phyloP scores from a whole-genome alignment of 2,329 filamentous ascomycete genomes.

The Botrytis porri region DNA sequence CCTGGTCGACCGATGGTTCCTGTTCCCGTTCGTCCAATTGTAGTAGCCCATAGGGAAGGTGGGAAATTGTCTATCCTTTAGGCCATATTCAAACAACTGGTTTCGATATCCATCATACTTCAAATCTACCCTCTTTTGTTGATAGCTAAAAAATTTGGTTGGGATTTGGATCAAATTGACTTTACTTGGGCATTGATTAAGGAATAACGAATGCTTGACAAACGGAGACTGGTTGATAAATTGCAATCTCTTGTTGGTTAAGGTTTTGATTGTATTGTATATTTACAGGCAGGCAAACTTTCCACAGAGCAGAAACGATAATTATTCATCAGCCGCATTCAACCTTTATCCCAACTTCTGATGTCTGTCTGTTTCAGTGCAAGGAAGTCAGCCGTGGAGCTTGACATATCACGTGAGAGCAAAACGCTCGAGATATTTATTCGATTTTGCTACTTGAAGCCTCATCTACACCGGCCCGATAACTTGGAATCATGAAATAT shows the following conservation, averaged over 20 bases:
- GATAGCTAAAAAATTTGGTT: not conserved
- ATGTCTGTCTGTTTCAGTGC: not conserved
- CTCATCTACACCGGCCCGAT: not conserved
- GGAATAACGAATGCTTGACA: not conserved
- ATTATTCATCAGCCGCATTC: not conserved
- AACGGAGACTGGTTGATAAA: not conserved
- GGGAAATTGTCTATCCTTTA: not conserved
- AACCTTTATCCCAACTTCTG: not conserved
- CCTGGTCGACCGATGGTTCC: not conserved
- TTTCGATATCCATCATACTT: not conserved
- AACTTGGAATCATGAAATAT: not conserved
- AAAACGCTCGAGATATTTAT: not conserved
- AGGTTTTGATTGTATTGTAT: not conserved
- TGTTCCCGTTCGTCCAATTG: not conserved
- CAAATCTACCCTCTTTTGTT: not conserved
- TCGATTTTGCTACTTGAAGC: not conserved
- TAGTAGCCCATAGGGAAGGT: not conserved
- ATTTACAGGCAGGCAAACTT: not conserved
- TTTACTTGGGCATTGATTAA: not conserved
- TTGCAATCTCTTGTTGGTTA: not conserved
- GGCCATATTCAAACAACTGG: not conserved
- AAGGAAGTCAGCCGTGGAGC: too few relatives aligned
- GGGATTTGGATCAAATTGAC: not conserved
- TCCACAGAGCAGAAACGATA: not conserved
- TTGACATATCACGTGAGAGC: not conserved